Evolutionary conservation across 306 rosid species (phyloP), one percentile per base, ranked within the genome.

Genomic region (Datisca glomerata): DNA sequence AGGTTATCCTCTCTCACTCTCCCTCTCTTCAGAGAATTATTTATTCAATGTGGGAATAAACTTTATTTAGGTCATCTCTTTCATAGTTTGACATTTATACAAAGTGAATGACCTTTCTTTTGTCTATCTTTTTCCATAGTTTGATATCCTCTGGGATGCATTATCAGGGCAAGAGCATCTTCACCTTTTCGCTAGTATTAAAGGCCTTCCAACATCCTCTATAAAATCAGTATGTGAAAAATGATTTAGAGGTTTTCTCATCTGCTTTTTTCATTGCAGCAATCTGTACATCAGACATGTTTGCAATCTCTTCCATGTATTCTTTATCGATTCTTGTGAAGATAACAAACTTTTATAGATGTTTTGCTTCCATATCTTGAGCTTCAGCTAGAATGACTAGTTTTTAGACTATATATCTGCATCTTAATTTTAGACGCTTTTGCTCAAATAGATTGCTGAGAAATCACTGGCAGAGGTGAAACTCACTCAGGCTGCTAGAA

Each of bases 111-210:
- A 49, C 45, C 22, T 35, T 53, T 42, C 31, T 41, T 23, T 61
- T 24, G 45, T 24, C 57, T 39, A 56, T 58, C 32, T 45, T 46
- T 28, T 6, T 32, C 47, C 44, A 13, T 61, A 87, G 94, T 83
- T 87, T 41, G 97, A 87, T 66, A 79, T 74, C 54, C 67, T 87
- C 40, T 87, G 97, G 97, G 94, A 87, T 41, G 76, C 68, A 21
- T 59, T 83, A 41, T 64, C 94, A 25, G 97, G 89, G 32, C 45
- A 65, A 65, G 93, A 87, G 43, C 94, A 87, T 64, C 85, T 87
- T 47, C 76, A 76, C 38, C 82, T 87, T 57, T 87, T 87, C 19
- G 89, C 93, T 45, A 71, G 62, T 35, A 76, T 87, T 12, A 82
- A 79, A 59, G 97, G 97, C 66, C 63, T 87, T 7, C 42, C 82